phyloP scores from a whole-genome alignment of 2,329 filamentous ascomycete species.

The Colletotrichum graminicola region DNA sequence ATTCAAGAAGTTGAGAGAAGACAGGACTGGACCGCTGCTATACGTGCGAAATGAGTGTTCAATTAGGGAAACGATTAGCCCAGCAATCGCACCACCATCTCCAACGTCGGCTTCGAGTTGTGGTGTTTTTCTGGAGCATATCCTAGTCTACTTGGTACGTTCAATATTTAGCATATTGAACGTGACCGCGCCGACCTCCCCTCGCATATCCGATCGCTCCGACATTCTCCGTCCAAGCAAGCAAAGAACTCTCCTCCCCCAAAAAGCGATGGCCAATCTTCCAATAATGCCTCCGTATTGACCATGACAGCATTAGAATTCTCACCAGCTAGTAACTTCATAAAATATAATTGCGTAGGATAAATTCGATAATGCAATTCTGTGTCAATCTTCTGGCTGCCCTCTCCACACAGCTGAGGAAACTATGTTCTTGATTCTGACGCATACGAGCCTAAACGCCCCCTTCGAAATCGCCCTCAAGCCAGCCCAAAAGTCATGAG shows the following conservation, averaged over 20 bases:
- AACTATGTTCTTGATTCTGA: not conserved
- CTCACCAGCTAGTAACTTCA: not conserved
- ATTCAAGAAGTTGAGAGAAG: conserved; percentile 52
- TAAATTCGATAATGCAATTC: not conserved
- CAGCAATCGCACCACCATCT: conserved; percentile 11
- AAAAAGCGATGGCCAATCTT: not conserved
- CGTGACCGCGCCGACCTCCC: conserved; percentile 20
- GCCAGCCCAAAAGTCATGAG: conserved; percentile 16
- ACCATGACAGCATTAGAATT: not conserved
- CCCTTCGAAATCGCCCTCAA: not conserved
- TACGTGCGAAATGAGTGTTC: conserved; percentile 34
- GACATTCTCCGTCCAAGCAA: conserved; percentile 35
- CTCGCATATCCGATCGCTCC: conserved; percentile 28
- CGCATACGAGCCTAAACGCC: conserved; percentile 16
- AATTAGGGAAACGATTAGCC: conserved; percentile 25
- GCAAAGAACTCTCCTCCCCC: not conserved
- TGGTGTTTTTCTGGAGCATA: not conserved
- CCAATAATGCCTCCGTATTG: not conserved
- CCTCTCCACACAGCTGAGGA: not conserved
- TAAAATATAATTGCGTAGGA: not conserved
- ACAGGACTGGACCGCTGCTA: conserved; percentile 15
- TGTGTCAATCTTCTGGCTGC: conserved; percentile 3
- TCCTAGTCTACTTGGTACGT: not conserved
- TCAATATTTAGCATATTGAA: conserved; percentile 18
- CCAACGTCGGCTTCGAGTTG: not conserved